Conservation (phyloP, 106 monocot species). For the Phalaenopsis aphrodite region DNA sequence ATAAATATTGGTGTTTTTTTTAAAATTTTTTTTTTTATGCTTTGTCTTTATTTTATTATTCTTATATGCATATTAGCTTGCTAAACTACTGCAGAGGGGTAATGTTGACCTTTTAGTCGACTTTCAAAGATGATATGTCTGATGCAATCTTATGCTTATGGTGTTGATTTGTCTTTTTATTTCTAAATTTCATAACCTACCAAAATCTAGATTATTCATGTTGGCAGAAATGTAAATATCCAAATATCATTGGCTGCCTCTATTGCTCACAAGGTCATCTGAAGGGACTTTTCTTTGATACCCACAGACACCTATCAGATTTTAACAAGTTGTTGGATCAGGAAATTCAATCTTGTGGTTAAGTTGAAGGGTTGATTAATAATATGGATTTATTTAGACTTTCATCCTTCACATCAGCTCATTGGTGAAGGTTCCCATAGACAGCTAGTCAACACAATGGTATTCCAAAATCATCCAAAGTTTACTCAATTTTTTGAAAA, state of each 20-base stretch:
- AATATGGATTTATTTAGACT: conserved; percentile 9
- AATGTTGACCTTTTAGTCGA: no score
- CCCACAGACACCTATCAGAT: conserved; percentile 16
- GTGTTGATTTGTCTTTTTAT: neutral
- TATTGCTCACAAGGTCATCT: conserved; percentile 21
- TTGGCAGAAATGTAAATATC: conserved; percentile 1
- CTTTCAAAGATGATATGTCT: no score
- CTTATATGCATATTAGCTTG: no score
- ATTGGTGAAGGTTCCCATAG: conserved; percentile 84
- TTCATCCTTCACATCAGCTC: conserved; percentile 23
- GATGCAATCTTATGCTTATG: neutral
- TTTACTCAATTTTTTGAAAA: conserved; percentile 16
- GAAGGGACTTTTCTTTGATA: conserved; percentile 12
- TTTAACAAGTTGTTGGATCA: conserved; percentile 21
- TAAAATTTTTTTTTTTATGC: no score
- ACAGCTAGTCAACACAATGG: conserved; percentile 38
- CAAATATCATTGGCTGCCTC: conserved; percentile 13
- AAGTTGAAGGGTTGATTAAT: conserved; percentile 13
- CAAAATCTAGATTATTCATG: neutral
- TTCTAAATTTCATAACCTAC: neutral
- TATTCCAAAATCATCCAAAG: conserved; percentile 15
- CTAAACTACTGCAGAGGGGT: no score
- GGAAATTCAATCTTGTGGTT: conserved; percentile 14
- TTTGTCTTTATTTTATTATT: no score
- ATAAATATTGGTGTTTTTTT: no score